A percentile compares a stretch with the other conserved stretches of the same genome.
phyloP scores from a whole-genome alignment of 192 early-diverging fungal genomes.

The Mortierella alpina region DNA sequence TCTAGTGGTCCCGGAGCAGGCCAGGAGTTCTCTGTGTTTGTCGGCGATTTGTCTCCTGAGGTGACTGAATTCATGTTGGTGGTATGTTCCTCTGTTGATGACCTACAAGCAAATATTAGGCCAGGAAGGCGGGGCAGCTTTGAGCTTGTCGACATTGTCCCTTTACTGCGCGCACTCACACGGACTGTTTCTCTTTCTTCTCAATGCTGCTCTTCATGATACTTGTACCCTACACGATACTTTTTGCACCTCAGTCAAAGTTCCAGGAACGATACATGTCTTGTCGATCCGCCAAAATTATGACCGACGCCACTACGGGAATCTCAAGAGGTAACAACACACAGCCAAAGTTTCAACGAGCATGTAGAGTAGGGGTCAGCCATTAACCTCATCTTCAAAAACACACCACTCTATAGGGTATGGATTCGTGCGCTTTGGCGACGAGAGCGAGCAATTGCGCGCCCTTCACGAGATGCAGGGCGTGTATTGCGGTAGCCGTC shows the following conservation, averaged over 20 bases:
- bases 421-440: constrained; percentile 94
- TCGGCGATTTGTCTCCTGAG: constrained; percentile 93
- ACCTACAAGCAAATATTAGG: too few species aligned
- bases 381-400: neutral
- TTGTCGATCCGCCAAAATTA: constrained; percentile 92
- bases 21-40: constrained; percentile 94
- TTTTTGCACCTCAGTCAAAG: constrained; percentile 64
- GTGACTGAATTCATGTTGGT: constrained; percentile 86
- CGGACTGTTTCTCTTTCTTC: neutral
- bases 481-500: constrained; percentile 79
- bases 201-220: neutral
- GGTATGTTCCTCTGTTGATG: constrained; percentile 58
- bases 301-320: constrained; percentile 86
- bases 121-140: neutral
- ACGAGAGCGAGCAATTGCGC: constrained; percentile 88
- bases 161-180: too few species aligned
- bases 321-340: constrained; percentile 70
- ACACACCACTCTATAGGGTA: constrained; percentile 64
- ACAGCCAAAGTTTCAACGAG: too few species aligned
- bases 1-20: constrained; percentile 66
- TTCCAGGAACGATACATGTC: constrained; percentile 89
- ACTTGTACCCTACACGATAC: neutral
- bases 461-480: constrained; percentile 94
- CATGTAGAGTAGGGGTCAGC: too few species aligned
- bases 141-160: neutral